These are phyloP conservation scores for Plantago coronopus DNA, from an alignment of 305 asterid species.

Conservation along the genomic window DNA sequence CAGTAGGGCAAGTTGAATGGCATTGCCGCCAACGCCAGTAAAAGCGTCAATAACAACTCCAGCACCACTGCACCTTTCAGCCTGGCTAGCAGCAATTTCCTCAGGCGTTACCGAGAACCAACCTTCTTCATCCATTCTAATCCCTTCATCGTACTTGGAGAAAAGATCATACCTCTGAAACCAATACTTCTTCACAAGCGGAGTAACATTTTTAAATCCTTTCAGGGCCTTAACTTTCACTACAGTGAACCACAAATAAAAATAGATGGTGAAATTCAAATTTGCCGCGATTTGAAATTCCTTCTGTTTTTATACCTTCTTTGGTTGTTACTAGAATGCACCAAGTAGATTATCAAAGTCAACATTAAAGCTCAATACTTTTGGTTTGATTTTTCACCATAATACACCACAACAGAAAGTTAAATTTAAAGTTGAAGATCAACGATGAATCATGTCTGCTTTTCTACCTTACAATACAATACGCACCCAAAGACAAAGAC, in stretches of 20 bases:
- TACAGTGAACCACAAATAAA: slow-evolving; percentile 1
- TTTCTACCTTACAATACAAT: no score
- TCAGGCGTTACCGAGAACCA: slow-evolving; percentile 98
- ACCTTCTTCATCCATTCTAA: slow-evolving; percentile 79
- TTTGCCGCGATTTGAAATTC: neutral
- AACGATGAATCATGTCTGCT: no score
- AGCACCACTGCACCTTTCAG: slow-evolving; percentile 49
- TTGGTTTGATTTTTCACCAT: no score
- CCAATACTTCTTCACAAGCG: slow-evolving; percentile 72
- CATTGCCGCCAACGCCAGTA: slow-evolving; percentile 86
- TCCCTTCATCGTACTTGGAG: slow-evolving; percentile 60
- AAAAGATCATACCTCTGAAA: slow-evolving; percentile 70
- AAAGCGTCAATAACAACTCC: slow-evolving; percentile 74
- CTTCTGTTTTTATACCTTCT: no score
- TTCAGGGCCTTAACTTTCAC: slow-evolving; percentile 36
- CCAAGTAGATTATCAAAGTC: no score
- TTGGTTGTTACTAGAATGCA: slow-evolving; percentile 17
- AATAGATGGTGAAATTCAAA: neutral
- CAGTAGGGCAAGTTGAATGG: slow-evolving; percentile 73
- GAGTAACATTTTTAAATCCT: slow-evolving; percentile 44
- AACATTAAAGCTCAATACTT: no score
- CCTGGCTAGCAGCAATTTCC: slow-evolving; percentile 66
- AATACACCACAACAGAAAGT: neutral
- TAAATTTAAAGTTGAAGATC: no score
- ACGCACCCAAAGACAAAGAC: no score